Conservation (phyloP, 2,329 filamentous ascomycete species). For the Phaeosphaeriaceae sp. region DNA sequence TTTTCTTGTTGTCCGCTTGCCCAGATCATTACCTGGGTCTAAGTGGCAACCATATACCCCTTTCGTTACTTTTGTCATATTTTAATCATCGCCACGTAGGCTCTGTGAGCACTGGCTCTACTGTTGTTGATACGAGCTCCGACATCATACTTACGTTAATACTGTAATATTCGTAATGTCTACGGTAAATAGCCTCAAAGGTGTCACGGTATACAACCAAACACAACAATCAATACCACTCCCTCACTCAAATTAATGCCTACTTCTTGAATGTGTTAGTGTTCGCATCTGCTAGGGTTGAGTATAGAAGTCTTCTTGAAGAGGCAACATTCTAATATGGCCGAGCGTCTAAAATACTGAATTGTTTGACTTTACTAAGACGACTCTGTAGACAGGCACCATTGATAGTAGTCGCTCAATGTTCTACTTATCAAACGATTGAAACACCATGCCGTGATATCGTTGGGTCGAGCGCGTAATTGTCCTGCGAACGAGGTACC, state of each 20-base stretch:
- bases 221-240: conserved; percentile 1
- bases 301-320: neutral
- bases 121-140: conserved; percentile 23
- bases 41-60: conserved; percentile 17
- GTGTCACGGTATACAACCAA: conserved; percentile 5
- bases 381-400: too few relatives aligned
- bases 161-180: conserved; percentile 24
- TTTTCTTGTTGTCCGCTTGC: neutral
- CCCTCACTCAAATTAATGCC: neutral
- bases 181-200: conserved; percentile 9
- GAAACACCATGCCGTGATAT: too few relatives aligned
- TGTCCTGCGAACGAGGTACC: neutral
- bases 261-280: neutral
- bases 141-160: conserved; percentile 22
- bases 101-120: conserved; percentile 13
- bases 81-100: conserved; percentile 2
- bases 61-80: conserved; percentile 9
- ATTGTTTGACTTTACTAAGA: too few relatives aligned
- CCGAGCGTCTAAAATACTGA: too few relatives aligned
- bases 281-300: neutral
- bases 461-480: too few relatives aligned
- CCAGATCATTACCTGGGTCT: neutral
- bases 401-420: too few relatives aligned
- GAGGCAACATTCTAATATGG: too few relatives aligned
- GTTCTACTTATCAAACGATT: too few relatives aligned